Conservation (phyloP, 257 asterid genomes). For the Lycium barbarum region DNA sequence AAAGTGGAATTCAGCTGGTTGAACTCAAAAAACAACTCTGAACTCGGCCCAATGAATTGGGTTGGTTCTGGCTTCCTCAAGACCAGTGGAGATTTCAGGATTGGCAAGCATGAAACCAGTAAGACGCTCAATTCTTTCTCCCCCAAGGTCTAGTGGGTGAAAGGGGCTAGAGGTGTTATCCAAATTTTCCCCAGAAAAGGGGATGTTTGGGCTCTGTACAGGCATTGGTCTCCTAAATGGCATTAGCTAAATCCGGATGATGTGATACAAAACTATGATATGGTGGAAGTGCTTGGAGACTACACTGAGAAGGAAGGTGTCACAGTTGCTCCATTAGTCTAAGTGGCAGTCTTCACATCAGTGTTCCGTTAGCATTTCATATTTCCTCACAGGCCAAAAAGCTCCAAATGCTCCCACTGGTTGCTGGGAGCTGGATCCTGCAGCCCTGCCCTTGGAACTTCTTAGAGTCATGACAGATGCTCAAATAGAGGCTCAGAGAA, state of each 20-base stretch:
- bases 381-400: slow-evolving; percentile 52
- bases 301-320: slow-evolving; percentile 56
- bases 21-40: slow-evolving; percentile 51
- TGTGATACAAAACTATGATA: slow-evolving; percentile 57
- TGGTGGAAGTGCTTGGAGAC: slow-evolving; percentile 67
- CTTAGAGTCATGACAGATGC: slow-evolving; percentile 50
- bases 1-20: slow-evolving; percentile 64
- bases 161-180: slow-evolving; percentile 54
- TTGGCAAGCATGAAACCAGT: slow-evolving; percentile 47
- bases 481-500: slow-evolving; percentile 36
- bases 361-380: slow-evolving; percentile 53
- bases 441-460: slow-evolving; percentile 75
- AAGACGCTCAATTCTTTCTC: slow-evolving; percentile 57
- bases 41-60: slow-evolving; percentile 55
- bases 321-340: slow-evolving; percentile 56
- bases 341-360: slow-evolving; percentile 68
- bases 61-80: slow-evolving; percentile 54
- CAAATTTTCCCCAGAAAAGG: slow-evolving; percentile 66
- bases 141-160: slow-evolving; percentile 57
- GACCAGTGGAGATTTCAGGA: slow-evolving; percentile 63
- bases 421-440: slow-evolving; percentile 63
- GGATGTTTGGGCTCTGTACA: slow-evolving; percentile 75
- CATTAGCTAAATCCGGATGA: slow-evolving; percentile 55
- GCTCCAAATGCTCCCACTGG: slow-evolving; percentile 49
- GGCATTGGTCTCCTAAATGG: slow-evolving; percentile 82